Percentiles rank a stretch among this genome's conserved stretches.
Evolutionary conservation across 176 grass and related monocot species (phyloP).

Genomic region (Musa schizocarpa): DNA sequence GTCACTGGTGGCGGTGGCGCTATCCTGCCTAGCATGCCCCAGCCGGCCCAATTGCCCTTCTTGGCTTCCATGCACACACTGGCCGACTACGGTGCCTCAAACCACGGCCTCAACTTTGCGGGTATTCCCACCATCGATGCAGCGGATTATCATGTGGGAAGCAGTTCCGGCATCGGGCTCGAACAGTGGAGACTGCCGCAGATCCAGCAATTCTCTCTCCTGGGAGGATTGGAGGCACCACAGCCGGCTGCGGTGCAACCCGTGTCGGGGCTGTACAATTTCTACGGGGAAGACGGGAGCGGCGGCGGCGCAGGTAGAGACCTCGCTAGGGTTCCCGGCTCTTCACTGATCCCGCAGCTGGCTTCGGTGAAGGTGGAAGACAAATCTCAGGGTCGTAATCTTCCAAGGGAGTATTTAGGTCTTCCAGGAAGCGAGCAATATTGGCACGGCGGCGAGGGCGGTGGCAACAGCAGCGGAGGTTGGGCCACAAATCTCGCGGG

Average conservation of each 20-base stretch:
- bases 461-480: conserved; percentile 2
- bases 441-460: conserved; percentile 24
- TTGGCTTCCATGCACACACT: conserved; percentile 52
- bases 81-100: conserved; percentile 35
- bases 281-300: conserved; percentile 34
- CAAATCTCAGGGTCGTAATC: conserved; percentile 21
- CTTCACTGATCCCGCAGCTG: conserved; percentile 55
- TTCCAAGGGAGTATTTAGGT: conserved; percentile 50
- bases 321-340: conserved; percentile 41
- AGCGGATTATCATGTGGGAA: conserved; percentile 47
- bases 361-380: conserved; percentile 84
- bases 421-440: conserved; percentile 57
- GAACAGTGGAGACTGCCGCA: conserved; percentile 68
- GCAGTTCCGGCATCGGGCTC: conserved; percentile 30
- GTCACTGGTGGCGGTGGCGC: conserved; percentile 22
- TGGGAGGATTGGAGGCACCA: conserved; percentile 33
- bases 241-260: conserved; percentile 12
- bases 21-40: conserved; percentile 13
- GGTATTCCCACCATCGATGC: conserved; percentile 46
- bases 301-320: conserved; percentile 32
- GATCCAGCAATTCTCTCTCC: conserved; percentile 69
- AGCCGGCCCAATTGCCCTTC: conserved; percentile 47
- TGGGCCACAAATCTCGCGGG: conserved; percentile 35
- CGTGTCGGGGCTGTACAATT: conserved; percentile 44
- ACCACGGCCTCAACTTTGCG: conserved; percentile 45